Evolutionary conservation across 495 filamentous ascomycete species (phyloP), one percentile per base, ranked within the genome.

Genomic region (Talaromyces proteolyticus): DNA sequence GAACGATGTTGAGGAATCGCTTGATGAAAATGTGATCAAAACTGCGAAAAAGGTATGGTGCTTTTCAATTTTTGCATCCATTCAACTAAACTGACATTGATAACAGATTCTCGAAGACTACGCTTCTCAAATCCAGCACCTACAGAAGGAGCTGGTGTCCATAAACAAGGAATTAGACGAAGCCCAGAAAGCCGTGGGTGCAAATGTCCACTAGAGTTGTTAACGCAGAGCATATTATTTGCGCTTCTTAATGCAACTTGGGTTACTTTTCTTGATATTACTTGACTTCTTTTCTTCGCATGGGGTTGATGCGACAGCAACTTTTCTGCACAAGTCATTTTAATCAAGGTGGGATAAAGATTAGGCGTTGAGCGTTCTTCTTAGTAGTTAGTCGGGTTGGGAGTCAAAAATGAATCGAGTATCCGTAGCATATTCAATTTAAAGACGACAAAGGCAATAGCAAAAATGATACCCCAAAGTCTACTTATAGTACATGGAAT

Each of bases 81-180:
- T 4, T 37, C 24, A n/a, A 49, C 56, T 58, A 52, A 54, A 24
- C 16, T 22, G 57, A 38, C 51, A 41, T 20, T 11, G 34, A 20
- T 38, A 44, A 10, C 55, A 96, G 93, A 87, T 97, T 46, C 68
- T 99, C 47, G 84, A 88, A 56, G 89, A 91, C 57, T 97, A 95
- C 63, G 88, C 89, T 54, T 82, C 82, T 52, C 94, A 97, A 66
- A 77, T 99, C 11, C 73, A 84, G 57, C 86, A 92, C 64, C 74
- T 99, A 47, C 88, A 85, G 57, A 86, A 86, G 63, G 86, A 95
- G 61, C 62, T 97, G 22, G 83, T 82, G 55, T 74, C 85, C 47
- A 81, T 94, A 52, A 79, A 82, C 62, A 86, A 81, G 57, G 88
- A 94, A 46, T 93, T 88, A 57, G 78, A 80, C 4, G 86, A 86